Base-by-base conservation (phyloP, 2,329 filamentous ascomycete species). In the Aspergillus carbonarius region DNA sequence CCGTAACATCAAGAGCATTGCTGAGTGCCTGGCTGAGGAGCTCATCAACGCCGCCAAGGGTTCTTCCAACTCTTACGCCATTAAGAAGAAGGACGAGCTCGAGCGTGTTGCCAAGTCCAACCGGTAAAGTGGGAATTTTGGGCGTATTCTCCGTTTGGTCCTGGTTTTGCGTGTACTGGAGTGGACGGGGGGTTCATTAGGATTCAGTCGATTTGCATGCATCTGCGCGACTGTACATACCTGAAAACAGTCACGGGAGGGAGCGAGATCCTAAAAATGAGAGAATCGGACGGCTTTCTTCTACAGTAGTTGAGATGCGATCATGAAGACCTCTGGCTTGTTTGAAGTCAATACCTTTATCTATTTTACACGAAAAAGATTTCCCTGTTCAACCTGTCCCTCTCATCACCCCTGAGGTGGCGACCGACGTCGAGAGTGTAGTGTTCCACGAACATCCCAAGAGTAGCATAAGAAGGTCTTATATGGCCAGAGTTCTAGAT, bases 81-180 rank as follows among this genome's bases (percentile, higher is more conserved):
- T 99, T 89, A 99, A 99, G 92, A 99, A 99, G 92, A 99, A 99
- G 93, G 95, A 99, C 83, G 96, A 99, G 90, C 84, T 99, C 85
- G 95, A 99, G 90, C 95, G 95, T 95, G 95, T 99, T 76, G 95
- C 95, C 84, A 99, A 99, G 92, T 92, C 88, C 88, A 99, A 99
- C 90, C 91, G 95, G 90, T 99, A 98, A 93, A 93, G 66, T 66
- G 70, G 60, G 67, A 70, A 66, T 72, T 58, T 70, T 72, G 68
- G 70, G 66, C 67, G 65, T 69, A 66, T 72, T 76, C 69, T 74
- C 69, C 72, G 68, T 75, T 72, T 72, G 68, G 69, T 72, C 66
- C 72, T 73, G 63, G 67, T 73, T 72, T 73, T 71, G 71, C 69
- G 70, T 69, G 70, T 74, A 67, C 67, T 70, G 72, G 72, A 73